Evolutionary conservation across 192 early-diverging fungal genomes (phyloP).

Genomic region (Coemansia sp.): DNA sequence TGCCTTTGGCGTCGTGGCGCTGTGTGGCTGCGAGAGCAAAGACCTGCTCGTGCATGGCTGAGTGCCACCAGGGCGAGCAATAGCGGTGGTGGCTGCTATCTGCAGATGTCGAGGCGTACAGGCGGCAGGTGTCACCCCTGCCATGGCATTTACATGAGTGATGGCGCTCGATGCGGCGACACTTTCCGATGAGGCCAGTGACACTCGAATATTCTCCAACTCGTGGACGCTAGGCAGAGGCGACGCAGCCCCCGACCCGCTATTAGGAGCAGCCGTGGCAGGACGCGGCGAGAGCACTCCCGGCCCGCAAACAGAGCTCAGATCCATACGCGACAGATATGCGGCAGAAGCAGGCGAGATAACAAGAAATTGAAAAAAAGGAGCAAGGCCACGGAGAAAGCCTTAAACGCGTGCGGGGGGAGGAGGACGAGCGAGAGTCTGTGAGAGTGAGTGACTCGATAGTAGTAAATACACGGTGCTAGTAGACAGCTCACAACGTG

Average conservation of each 20-base stretch:
- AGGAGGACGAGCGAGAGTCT: neutral
- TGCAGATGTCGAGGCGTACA: slow-evolving; percentile 6
- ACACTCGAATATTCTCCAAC: slow-evolving; percentile 28
- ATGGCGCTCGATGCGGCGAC: neutral
- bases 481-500: neutral
- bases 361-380: neutral
- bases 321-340: slow-evolving; percentile 23
- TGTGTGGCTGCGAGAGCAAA: slow-evolving; percentile 2
- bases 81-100: neutral
- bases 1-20: neutral
- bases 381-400: neutral
- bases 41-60: neutral
- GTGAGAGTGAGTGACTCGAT: slow-evolving; percentile 1
- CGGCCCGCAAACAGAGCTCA: slow-evolving; percentile 43
- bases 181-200: neutral
- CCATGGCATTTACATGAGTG: neutral
- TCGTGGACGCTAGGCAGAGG: slow-evolving; percentile 24
- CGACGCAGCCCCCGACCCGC: neutral
- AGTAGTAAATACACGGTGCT: neutral
- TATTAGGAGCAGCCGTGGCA: neutral
- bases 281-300: neutral
- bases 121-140: neutral
- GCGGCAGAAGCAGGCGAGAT: neutral
- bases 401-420: neutral
- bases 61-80: slow-evolving; percentile 1